phyloP scores from a whole-genome alignment of 78 protist genomes.

The Polysphondylium violaceum region DNA sequence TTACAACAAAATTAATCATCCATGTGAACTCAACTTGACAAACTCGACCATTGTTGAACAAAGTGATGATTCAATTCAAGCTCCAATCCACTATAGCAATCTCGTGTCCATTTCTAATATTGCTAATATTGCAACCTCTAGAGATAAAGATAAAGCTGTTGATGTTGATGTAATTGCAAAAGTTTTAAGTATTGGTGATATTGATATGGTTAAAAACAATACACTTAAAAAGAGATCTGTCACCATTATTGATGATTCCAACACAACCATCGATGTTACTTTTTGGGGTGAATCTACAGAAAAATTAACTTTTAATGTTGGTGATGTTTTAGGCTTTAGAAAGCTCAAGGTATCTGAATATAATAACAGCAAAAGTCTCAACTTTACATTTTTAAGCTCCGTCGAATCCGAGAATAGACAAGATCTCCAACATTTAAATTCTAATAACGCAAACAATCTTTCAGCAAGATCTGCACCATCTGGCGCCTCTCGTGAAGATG shows the following conservation, averaged over 20 bases:
- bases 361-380: background rate
- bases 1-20: conserved; percentile 12
- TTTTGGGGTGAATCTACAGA: conserved; percentile 18
- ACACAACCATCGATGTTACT: background rate
- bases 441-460: no score
- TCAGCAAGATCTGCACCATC: no score
- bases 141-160: background rate
- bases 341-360: background rate
- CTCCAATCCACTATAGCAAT: background rate
- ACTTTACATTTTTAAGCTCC: no score
- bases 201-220: background rate
- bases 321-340: conserved; percentile 34
- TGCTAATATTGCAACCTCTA: background rate
- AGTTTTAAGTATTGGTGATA: background rate
- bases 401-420: no score
- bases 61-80: background rate
- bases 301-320: background rate
- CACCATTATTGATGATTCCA: background rate
- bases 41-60: background rate
- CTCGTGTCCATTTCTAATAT: background rate
- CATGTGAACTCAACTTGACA: conserved; percentile 7
- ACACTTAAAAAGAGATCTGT: background rate
- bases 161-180: no score
- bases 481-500: no score
- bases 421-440: no score